Percentiles rank a stretch among this genome's conserved stretches.
These are phyloP conservation scores for Porphyrellus cyaneotinctus DNA, from an alignment of 768 basidiomycete species.

Conservation along the genomic window DNA sequence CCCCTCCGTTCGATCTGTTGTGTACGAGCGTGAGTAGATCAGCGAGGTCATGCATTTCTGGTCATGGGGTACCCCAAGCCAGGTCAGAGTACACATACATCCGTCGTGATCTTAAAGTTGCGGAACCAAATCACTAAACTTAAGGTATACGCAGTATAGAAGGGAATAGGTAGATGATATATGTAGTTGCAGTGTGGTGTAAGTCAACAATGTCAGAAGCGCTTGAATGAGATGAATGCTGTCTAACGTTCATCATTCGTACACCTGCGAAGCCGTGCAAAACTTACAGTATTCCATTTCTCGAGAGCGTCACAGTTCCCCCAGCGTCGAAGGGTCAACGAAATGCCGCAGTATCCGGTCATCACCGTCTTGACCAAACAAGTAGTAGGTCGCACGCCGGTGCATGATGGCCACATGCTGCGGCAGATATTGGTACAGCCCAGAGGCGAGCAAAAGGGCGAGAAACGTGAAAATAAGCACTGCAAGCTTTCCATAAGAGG, in stretches of 20 bases:
- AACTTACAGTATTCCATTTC: conserved; percentile 12
- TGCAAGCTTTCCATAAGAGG: conserved; percentile 23
- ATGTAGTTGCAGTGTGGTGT: conserved; percentile 2
- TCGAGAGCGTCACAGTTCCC: conserved; percentile 23
- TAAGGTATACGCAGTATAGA: conserved; percentile 13
- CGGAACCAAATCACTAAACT: neutral
- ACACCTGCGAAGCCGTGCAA: neutral
- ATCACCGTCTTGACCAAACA: conserved; percentile 51
- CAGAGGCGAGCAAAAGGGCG: conserved; percentile 45
- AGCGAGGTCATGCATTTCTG: too few species aligned
- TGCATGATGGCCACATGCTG: conserved; percentile 52
- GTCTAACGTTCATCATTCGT: conserved; percentile 7
- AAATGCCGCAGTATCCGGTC: conserved; percentile 31
- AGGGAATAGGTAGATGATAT: conserved; percentile 17
- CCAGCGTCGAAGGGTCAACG: conserved; percentile 27
- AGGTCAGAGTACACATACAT: too few species aligned
- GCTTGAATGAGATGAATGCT: conserved; percentile 4
- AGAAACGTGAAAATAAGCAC: conserved; percentile 41
- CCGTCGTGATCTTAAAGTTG: too few species aligned
- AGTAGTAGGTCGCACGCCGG: conserved; percentile 56
- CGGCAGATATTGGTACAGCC: conserved; percentile 57
- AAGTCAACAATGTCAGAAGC: conserved; percentile 1
- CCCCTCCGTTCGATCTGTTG: too few species aligned
- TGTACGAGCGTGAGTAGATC: too few species aligned
- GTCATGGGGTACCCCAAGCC: too few species aligned